Base-by-base conservation (phyloP, 352 stramenopile genomes). In the Pythium aquatile region DNA sequence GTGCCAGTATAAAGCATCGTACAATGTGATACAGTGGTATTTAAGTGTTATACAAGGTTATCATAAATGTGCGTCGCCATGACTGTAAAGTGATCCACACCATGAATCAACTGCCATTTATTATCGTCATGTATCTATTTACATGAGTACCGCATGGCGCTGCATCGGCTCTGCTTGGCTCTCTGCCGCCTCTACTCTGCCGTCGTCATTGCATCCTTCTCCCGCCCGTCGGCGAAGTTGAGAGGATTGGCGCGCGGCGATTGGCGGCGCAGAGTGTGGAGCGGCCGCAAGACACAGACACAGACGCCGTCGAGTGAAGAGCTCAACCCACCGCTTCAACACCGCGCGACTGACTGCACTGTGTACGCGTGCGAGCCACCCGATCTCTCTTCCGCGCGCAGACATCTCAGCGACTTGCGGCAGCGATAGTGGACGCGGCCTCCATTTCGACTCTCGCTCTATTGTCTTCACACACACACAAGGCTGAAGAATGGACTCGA, bases 401-500 rank as follows among this genome's bases (percentile, higher is more conserved):
- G 44, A 28, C 44, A 51, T 51, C 44, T 51, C 44, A 51, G 44
- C 44, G 44, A 47, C 40, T 47, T 26, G 40, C 16, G 37, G 10
- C 37, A 16, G 37, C 37, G 37, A 17, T 13, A 42, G 37, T 42
- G 10, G 37, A 30, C 17, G 9, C 17, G 8, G 17, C 3, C 3
- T 3, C 24, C 44, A 52, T 30, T 30, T 30, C 44, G 17, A 30
- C 14, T 30, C 48, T 55, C 48, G 28, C 28, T 14, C 24, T 35
- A 11, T 6, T 24, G 20, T 24, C 20, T 7, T 7, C 26, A 20
- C 47, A 55, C 24, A 37, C 24, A 55, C 32, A 37, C 48, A n/a
- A 5, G 13, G 32, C 53, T 20, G 16, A 37, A 13, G 52, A 1
- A 81, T 85, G 72, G 73, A 81, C 42, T 37, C 73, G 2, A 75